Evolutionary conservation across 2,329 filamentous ascomycete genomes (phyloP).

Genomic region (Metarhizium brunneum): DNA sequence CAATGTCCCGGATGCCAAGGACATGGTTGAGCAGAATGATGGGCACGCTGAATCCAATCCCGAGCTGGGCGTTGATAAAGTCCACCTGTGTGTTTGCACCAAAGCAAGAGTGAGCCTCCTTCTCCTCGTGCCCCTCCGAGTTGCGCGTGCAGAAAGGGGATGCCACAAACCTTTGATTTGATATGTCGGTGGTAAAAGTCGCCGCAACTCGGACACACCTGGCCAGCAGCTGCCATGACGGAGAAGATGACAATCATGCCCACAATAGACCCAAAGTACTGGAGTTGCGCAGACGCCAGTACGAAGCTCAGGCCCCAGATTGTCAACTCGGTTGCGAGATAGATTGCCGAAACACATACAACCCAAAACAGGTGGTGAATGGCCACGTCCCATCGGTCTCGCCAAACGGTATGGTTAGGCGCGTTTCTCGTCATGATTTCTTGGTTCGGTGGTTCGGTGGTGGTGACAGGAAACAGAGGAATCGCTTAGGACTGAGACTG

Average conservation of each 20-base stretch:
- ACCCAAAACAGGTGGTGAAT: conserved; percentile 13
- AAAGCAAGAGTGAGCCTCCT: background rate
- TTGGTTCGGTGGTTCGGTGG: conserved; percentile 2
- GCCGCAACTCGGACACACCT: conserved; percentile 12
- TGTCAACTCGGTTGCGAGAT: conserved; percentile 32
- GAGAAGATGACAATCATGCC: conserved; percentile 34
- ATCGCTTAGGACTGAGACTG: conserved; percentile 1
- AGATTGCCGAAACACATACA: conserved; percentile 26
- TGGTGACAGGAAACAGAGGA: background rate
- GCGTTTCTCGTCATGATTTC: conserved; percentile 2
- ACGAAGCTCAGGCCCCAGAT: conserved; percentile 33
- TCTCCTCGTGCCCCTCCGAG: background rate
- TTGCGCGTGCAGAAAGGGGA: background rate
- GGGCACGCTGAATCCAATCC: conserved; percentile 40
- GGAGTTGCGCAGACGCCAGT: conserved; percentile 21
- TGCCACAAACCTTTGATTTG: conserved; percentile 22
- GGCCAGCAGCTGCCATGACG: conserved; percentile 20
- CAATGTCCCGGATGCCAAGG: conserved; percentile 25
- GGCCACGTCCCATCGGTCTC: conserved; percentile 5
- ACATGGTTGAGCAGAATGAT: conserved; percentile 35
- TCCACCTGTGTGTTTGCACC: conserved; percentile 28
- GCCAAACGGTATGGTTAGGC: conserved; percentile 8
- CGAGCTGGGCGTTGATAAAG: conserved; percentile 41
- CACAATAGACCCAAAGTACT: conserved; percentile 38
- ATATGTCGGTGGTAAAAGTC: conserved; percentile 20